Evolutionary conservation across 768 basidiomycete genomes (phyloP).

Genomic region (Roridomyces roridus): DNA sequence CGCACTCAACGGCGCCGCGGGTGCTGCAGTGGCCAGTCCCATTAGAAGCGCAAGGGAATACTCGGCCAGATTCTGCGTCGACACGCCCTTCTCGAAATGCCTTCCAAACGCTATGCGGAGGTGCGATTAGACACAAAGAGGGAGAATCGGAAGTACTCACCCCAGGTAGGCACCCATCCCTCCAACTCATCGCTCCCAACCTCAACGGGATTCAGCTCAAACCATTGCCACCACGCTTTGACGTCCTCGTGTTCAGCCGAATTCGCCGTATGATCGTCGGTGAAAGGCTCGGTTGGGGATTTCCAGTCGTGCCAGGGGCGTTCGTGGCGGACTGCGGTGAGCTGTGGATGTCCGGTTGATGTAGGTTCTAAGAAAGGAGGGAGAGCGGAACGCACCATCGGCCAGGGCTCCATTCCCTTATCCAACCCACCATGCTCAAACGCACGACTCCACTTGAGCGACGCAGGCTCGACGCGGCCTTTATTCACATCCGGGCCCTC

Average conservation of each 20-base stretch:
- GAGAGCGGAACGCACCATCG: background rate
- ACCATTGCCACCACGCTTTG: constrained; percentile 11
- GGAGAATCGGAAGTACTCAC: background rate
- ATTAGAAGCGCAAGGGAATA: constrained; percentile 5
- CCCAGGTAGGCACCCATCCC: constrained; percentile 7
- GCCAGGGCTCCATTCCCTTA: constrained; percentile 4
- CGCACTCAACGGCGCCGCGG: background rate
- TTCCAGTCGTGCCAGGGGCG: constrained; percentile 10
- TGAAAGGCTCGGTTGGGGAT: background rate
- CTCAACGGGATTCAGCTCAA: constrained; percentile 3
- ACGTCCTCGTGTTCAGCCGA: background rate
- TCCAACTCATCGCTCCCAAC: constrained; percentile 5
- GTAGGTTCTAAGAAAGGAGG: background rate
- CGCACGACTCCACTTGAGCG: background rate
- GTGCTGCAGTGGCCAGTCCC: background rate
- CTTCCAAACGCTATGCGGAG: background rate
- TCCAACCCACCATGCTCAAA: background rate
- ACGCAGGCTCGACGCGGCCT: background rate
- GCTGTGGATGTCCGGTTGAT: background rate
- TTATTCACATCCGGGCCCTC: background rate
- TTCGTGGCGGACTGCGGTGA: constrained; percentile 8
- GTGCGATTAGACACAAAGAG: background rate
- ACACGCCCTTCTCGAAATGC: background rate
- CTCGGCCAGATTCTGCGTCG: constrained; percentile 2
- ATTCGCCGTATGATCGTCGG: background rate